phyloP scores from a whole-genome alignment of 208 protist species.

The Leishmania aethiopica region DNA sequence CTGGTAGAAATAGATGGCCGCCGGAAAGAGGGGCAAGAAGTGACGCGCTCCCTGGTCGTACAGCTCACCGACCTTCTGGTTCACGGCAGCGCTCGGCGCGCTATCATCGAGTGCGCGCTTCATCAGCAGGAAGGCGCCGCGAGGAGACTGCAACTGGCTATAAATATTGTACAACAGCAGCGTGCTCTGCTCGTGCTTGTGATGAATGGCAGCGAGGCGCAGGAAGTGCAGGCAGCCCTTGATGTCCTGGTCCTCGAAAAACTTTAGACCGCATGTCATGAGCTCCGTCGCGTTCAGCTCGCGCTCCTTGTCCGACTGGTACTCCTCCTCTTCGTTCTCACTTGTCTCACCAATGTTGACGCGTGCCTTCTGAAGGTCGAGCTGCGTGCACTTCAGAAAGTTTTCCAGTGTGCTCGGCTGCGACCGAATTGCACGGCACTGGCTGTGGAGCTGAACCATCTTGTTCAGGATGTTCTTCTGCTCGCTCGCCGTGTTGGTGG shows the following conservation, averaged over 20 bases:
- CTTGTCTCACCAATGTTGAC: slow-evolving; percentile 73
- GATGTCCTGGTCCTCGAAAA: slow-evolving; percentile 72
- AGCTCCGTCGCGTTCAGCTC: slow-evolving; percentile 69
- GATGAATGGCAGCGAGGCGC: slow-evolving; percentile 87
- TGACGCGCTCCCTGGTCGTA: slow-evolving; percentile 84
- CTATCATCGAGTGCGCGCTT: slow-evolving; percentile 76
- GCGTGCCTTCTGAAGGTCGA: slow-evolving; percentile 83
- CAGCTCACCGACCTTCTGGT: slow-evolving; percentile 82
- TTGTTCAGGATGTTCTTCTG: slow-evolving; percentile 64
- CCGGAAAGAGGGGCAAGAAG: slow-evolving; percentile 88
- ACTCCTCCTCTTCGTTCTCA: slow-evolving; percentile 75
- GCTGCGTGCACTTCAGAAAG: slow-evolving; percentile 63
- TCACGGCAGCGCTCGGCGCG: slow-evolving; percentile 57
- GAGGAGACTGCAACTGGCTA: slow-evolving; percentile 69
- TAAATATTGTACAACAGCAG: slow-evolving; percentile 85
- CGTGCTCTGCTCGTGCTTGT: slow-evolving; percentile 84
- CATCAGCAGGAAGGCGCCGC: slow-evolving; percentile 74
- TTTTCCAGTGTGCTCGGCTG: slow-evolving; percentile 62
- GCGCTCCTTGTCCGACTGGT: slow-evolving; percentile 71
- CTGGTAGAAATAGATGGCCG: slow-evolving; percentile 90
- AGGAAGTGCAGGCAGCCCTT: slow-evolving; percentile 79
- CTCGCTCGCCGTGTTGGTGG: slow-evolving; percentile 39
- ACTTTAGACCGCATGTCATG: slow-evolving; percentile 66
- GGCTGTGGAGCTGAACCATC: slow-evolving; percentile 78
- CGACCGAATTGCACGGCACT: slow-evolving; percentile 68